Percentiles rank a stretch among this genome's conserved stretches.
phyloP scores from a whole-genome alignment of 2,329 filamentous ascomycete species.

The Aspergillus fijiensis region DNA sequence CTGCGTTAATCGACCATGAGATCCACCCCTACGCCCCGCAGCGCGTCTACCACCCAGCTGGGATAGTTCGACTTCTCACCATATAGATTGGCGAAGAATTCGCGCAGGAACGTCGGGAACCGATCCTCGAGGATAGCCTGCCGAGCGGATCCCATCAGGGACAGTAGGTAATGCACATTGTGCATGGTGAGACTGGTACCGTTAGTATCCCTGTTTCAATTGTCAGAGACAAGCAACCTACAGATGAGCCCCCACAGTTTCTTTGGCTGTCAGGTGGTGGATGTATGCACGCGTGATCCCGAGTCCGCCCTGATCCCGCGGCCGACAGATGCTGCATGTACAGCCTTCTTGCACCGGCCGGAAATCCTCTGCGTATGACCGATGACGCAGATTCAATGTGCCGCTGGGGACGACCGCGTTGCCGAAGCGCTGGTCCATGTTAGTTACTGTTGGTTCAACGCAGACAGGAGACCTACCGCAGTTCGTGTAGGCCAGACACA shows the following conservation, averaged over 20 bases:
- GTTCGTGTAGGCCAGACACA: constrained; percentile 98
- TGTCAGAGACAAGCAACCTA: constrained; percentile 27
- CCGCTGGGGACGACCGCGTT: constrained; percentile 84
- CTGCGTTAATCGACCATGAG: constrained; percentile 47
- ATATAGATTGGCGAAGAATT: constrained; percentile 78
- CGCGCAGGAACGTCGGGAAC: constrained; percentile 73
- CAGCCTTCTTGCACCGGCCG: constrained; percentile 80
- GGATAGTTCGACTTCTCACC: constrained; percentile 67
- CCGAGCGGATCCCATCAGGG: constrained; percentile 74
- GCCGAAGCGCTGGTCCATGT: constrained; percentile 66
- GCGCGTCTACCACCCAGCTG: constrained; percentile 77
- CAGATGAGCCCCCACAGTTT: constrained; percentile 84
- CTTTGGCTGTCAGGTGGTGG: constrained; percentile 87
- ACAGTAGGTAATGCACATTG: constrained; percentile 89
- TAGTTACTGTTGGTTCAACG: background rate
- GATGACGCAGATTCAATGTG: constrained; percentile 79
- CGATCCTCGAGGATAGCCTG: constrained; percentile 76
- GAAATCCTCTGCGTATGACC: constrained; percentile 75
- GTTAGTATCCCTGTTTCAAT: constrained; percentile 12
- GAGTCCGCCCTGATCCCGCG: constrained; percentile 65
- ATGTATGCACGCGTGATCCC: constrained; percentile 86
- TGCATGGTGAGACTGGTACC: constrained; percentile 76
- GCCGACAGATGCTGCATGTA: constrained; percentile 73
- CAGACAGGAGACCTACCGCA: constrained; percentile 55
- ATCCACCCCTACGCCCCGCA: constrained; percentile 78